Evolutionary conservation across 495 filamentous ascomycete species (phyloP).

Genomic region (Xylaria intraflava): DNA sequence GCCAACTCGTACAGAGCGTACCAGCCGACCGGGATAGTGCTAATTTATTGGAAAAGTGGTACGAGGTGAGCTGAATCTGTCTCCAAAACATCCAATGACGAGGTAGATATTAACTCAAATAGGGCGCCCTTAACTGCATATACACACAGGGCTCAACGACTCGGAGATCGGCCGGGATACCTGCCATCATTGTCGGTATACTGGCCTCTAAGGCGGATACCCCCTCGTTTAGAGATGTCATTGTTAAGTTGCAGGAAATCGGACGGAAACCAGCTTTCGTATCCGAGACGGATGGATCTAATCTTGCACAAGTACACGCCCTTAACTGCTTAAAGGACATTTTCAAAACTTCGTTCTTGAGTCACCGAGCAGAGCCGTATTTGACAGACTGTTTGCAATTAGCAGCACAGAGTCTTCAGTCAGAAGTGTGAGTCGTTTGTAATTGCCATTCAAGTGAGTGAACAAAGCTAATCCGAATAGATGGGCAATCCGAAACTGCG

Average conservation of each 20-base stretch:
- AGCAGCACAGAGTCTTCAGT: constrained; percentile 64
- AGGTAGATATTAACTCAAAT: not conserved
- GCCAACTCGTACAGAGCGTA: constrained; percentile 47
- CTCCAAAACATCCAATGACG: not conserved
- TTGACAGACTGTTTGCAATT: constrained; percentile 67
- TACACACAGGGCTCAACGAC: constrained; percentile 71
- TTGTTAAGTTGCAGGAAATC: constrained; percentile 43
- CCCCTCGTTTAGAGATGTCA: constrained; percentile 47
- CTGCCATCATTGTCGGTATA: constrained; percentile 73
- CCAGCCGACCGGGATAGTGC: constrained; percentile 28
- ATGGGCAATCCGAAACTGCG: constrained; percentile 92
- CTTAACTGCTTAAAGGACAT: constrained; percentile 86
- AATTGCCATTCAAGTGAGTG: constrained; percentile 10
- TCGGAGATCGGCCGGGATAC: constrained; percentile 84
- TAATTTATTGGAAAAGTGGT: constrained; percentile 53
- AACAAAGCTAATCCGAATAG: constrained; percentile 34
- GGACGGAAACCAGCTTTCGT: constrained; percentile 46
- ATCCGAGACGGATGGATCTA: constrained; percentile 52
- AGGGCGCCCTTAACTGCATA: constrained; percentile 60
- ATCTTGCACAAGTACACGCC: constrained; percentile 86
- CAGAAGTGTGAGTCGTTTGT: constrained; percentile 51
- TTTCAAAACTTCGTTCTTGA: constrained; percentile 70
- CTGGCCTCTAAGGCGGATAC: constrained; percentile 49
- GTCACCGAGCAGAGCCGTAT: constrained; percentile 55
- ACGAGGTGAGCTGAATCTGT: constrained; percentile 47